Evolutionary conservation across 148 eudicot genomes (phyloP), one percentile per base, ranked within the genome.

Genomic region (Selenicereus undatus): DNA sequence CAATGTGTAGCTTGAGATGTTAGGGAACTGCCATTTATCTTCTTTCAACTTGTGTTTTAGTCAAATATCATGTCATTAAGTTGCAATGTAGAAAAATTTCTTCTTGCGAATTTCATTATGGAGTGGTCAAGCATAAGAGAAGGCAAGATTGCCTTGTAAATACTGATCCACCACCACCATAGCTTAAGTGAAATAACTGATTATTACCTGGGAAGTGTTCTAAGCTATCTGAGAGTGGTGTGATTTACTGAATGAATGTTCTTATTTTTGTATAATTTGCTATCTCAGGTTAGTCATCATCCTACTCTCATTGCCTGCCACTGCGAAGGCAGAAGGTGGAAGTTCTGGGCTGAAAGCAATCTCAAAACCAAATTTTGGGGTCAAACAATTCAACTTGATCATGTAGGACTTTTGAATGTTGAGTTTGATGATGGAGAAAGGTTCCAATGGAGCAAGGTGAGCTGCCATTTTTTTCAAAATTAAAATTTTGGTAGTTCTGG

Each of bases 381-480:
- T 39, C 92, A 91, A 76, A 92, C 97, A 62, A 96, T 96, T 85
- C 99, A 96, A 88, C 93, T 96, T 86, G 98, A 96, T 81, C 99
- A 98, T 56, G 95, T 92, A 73, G 99, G 99, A 84, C 82, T 83
- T 56, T 87, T 96, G 58, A 90, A 90, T 30, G 77, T 96, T 78
- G 91, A 96, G 87, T 96, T 96, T 71, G 98, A 92, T 51, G 99
- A 96, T 79, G 98, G 99, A 20, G 99, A 93, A 85, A 83, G 83
- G 73, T 96, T 96, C 85, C 95, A 91, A 45, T 96, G 99, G 99
- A 93, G 93, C 91, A 96, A 94, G 97, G 98, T 94, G 77, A 66
- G 82, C 14, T 64, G 60, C 20, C 36, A 21, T 56, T 20, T 42
- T 56, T 20, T 20, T 56, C 22, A 5, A 4, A 17, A 17, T 4